Base-by-base conservation (phyloP, 192 early-diverging fungal genomes). In the Fimicolochytrium jonesii region DNA sequence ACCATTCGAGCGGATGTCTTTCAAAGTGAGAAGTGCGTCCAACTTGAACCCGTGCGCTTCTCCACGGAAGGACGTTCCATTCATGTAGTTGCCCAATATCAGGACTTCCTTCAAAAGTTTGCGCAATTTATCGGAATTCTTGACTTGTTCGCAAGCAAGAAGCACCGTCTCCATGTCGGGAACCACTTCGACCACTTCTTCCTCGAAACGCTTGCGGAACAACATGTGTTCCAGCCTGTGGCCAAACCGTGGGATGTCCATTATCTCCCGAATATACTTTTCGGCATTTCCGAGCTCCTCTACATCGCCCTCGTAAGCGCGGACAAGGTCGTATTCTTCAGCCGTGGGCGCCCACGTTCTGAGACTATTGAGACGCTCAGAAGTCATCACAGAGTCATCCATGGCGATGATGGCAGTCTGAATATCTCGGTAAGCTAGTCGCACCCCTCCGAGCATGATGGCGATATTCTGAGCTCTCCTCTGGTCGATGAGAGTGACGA, bases 61-160 rank as follows among this genome's bases (percentile, higher is more conserved):
- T 1, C 80, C 80, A 15, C 80, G 54, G 64, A 75, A 82, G 10
- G 75, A 66, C 31, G 61, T 56, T 9, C 65, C 72, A 49, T 82
- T 82, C 9, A 82, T 39, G 46, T 70, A 82, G 59, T 82, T 82
- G 3, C 80, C 80, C 42, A 82, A 41, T 0, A 79, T 62, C 33
- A 82, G 56, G 5, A 75, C 64, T 13, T 47, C 15, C 56, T 77
- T 47, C n/a, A 82, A 53, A 3, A 79, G 18, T 4, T 34, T 53
- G 11, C 56, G 46, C 7, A 82, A 48, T 1, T 46, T 28, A 36
- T 50, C 45, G 0, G 75, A 77, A 17, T 31, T 58, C 34, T 41
- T 26, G 13, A 82, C 35, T 34, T 75, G 61, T 6, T 68, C 50
- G 46, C 56, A 61, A 1, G 80, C 80, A 23, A 55, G 54, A 0